Evolutionary conservation across 2,329 filamentous ascomycete genomes (phyloP).

Genomic region (Epichloe aotearoae): DNA sequence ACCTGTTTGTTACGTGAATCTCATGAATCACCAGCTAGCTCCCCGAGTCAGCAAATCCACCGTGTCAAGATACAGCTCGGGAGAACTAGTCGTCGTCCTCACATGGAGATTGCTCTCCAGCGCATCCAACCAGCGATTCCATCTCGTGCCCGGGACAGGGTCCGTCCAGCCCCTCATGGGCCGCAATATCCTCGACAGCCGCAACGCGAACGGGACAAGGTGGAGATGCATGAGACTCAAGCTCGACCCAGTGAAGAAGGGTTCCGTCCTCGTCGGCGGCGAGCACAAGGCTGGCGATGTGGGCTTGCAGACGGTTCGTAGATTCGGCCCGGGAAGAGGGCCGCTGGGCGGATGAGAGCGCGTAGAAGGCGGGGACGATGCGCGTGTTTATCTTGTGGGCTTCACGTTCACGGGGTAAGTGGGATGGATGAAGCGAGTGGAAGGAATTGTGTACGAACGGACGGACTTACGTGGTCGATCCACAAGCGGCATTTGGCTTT

Average conservation of each 20-base stretch:
- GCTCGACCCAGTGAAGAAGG: conserved; percentile 49
- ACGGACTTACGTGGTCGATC: conserved; percentile 54
- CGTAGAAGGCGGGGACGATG: conserved; percentile 66
- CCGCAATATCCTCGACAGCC: conserved; percentile 51
- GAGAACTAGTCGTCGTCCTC: conserved; percentile 51
- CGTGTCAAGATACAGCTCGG: conserved; percentile 40
- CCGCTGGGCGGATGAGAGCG: conserved; percentile 39
- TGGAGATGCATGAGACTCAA: conserved; percentile 59
- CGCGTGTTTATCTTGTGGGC: conserved; percentile 52
- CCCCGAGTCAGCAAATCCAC: conserved; percentile 34
- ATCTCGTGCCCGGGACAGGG: conserved; percentile 48
- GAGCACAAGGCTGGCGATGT: conserved; percentile 43
- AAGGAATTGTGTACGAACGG: neutral
- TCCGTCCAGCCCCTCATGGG: conserved; percentile 55
- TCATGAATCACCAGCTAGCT: neutral
- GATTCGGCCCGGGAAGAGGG: conserved; percentile 30
- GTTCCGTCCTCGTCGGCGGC: conserved; percentile 42
- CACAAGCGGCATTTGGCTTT: conserved; percentile 67
- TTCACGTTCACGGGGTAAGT: neutral
- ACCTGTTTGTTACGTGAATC: neutral
- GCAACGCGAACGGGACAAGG: conserved; percentile 53
- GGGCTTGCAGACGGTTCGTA: conserved; percentile 47
- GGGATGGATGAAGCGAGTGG: neutral
- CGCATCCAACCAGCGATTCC: conserved; percentile 57
- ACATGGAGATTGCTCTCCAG: conserved; percentile 52